Evolutionary conservation across 106 monocot species (phyloP), one percentile per base, ranked within the genome.

Genomic region (Phalaenopsis equestris): DNA sequence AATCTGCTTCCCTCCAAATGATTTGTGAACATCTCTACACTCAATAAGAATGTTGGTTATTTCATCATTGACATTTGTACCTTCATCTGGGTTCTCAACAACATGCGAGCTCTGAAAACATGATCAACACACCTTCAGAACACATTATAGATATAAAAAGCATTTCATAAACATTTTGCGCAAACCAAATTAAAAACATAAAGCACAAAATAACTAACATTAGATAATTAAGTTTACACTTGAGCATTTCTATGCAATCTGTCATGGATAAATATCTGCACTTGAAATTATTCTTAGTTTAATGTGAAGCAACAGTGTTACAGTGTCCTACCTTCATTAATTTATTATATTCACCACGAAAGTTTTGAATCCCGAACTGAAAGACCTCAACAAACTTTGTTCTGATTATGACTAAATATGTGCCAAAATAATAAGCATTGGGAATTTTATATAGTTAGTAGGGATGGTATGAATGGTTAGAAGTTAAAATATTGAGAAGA

Each of bases 1-100:
- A 70, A 98, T 90, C 75, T 98, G 85, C 75, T 98, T 98, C 72
- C 89, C 89, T 4, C 94, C 98, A 80, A 94, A 98, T 9, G 92
- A 89, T 84, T 98, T 98, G 75, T 94, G 92, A 52, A 98, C 87
- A 91, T 98, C 84, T 56, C 86, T 90, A 47, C 94, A 98, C 79
- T 98, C 98, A 18, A 98, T 98, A 46, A 98, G 92, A 43, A 94
- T 73, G 5, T 87, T 82, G 73, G 84, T 46, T 30, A 30, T 30
- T 24, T 87, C 90, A 48, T 83, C 78, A 17, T 79, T 80, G 72
- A 48, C 78, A 37, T 86, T 81, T 65, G 73, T 46, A 67, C 14
- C 58, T 16, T 58, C 57, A 55, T 57, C 86, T 76, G 82, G 48
- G 43, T 82, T 89, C 49, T 85, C 79, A 14, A 89, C 49, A n/a